Conservation (phyloP, 192 early-diverging fungal species). For the Powellomyces hirtus region DNA sequence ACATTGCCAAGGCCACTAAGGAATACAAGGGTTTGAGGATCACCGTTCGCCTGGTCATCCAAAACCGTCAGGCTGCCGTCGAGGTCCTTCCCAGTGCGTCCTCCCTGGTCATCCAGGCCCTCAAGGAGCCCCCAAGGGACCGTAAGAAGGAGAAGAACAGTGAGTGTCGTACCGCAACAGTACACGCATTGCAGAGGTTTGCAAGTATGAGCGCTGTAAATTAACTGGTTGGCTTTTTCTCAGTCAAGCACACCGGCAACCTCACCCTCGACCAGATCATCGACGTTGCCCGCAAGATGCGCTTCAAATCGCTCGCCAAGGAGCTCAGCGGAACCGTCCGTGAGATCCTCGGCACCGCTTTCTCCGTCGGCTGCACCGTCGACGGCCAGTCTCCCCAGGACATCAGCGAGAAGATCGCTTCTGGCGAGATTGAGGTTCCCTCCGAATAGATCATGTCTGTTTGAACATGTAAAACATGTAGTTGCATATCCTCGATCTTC, state of each 20-base stretch:
- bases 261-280: constrained; percentile 89
- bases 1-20: constrained; percentile 99
- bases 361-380: constrained; percentile 96
- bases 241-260: constrained; percentile 94
- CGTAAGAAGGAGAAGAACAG: constrained; percentile 99
- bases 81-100: constrained; percentile 96
- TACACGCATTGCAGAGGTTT: constrained; percentile 14
- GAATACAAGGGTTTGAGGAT: constrained; percentile 99
- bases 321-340: constrained; percentile 92
- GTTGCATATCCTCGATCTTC: too few species aligned
- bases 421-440: constrained; percentile 59
- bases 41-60: constrained; percentile 97
- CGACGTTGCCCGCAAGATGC: constrained; percentile 95
- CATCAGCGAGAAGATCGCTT: constrained; percentile 78
- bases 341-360: constrained; percentile 93
- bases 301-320: constrained; percentile 91
- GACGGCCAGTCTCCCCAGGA: constrained; percentile 93
- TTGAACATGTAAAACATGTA: too few species aligned
- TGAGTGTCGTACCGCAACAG: constrained; percentile 27
- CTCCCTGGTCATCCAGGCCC: constrained; percentile 92
- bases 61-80: constrained; percentile 99
- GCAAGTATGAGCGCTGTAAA: too few species aligned
- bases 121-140: constrained; percentile 97
- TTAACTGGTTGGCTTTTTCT: constrained; percentile 3
- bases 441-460: constrained; percentile 42